Evolutionary conservation across 345 rosid genomes (phyloP), one percentile per base, ranked within the genome.

Genomic region (Kernera saxatilis): DNA sequence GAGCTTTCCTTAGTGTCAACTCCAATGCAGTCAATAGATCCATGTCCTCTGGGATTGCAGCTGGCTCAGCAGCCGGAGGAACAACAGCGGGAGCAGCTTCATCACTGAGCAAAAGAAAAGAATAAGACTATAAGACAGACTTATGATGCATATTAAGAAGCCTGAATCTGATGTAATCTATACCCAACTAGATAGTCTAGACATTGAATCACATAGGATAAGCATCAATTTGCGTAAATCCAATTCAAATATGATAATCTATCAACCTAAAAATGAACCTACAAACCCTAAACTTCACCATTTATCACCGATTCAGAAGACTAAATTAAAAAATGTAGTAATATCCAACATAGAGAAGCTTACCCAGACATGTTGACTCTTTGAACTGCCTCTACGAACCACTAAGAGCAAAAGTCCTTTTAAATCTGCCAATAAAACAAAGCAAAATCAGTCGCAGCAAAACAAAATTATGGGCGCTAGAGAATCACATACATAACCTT

Each of bases 11-110:
- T n/a, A 91, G 48, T 7, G 90, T 91, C 35, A 84, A 30, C 80
- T 88, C 87, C 69, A 91, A 61, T 29, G 93, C 91, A 1, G 88
- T 81, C 88, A 82, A 81, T 9, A 88, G 51, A 73, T 91, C 93
- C 96, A 91, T 87, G 7, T 86, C 79, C 85, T 88, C 93, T 5
- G 88, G 88, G 2, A 78, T 74, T 0, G 50, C 76, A 13, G 82
- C 74, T 14, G 82, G 27, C 66, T 79, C 90, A 60, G 67, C 78
- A 39, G 64, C 84, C 5, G 84, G 80, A 62, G 74, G 78, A 73
- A 35, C 90, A 70, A 75, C 77, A 27, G 79, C 77, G 21, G 84
- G 77, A 70, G 74, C 79, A 75, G 45, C 90, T 51, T 91, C 95
- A 22, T 86, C 95, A 53, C 95, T 88, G 83, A 15, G n/a, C n/a